phyloP scores from a whole-genome alignment of 73 alveolate genomes.

The Paramecium bursaria region DNA sequence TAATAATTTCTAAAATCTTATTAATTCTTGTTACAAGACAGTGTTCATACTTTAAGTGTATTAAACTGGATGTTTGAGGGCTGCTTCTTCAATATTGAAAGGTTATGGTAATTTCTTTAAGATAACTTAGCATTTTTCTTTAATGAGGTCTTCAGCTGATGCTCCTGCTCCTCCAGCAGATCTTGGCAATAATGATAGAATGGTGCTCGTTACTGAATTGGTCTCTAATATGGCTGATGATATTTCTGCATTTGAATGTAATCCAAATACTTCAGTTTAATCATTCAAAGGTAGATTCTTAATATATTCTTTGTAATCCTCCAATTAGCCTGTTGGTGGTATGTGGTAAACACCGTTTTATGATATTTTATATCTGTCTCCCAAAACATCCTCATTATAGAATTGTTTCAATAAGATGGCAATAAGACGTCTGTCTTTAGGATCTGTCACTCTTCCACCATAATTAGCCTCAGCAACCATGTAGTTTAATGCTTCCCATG shows the following conservation, averaged over 20 bases:
- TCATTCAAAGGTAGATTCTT: conserved; percentile 90
- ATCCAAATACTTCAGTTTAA: conserved; percentile 98
- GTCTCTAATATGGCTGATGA: conserved; percentile 99
- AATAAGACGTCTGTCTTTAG: conserved; percentile 97
- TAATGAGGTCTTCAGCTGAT: conserved; percentile 93
- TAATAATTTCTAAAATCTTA: conserved; percentile 95
- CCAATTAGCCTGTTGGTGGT: conserved; percentile 91
- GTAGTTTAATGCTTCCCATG: conserved; percentile 99
- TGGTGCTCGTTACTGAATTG: conserved; percentile 82
- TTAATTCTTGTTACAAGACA: conserved; percentile 96
- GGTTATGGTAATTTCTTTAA: conserved; percentile 90
- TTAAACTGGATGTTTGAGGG: conserved; percentile 95
- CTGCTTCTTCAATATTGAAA: conserved; percentile 92
- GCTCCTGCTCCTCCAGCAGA: conserved; percentile 94
- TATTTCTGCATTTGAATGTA: conserved; percentile 99
- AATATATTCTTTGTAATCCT: conserved; percentile 87
- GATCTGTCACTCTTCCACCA: conserved; percentile 99
- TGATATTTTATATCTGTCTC: conserved; percentile 86
- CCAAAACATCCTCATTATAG: conserved; percentile 94
- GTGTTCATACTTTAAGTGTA: conserved; percentile 96
- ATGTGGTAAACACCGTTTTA: conserved; percentile 85
- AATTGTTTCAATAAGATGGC: conserved; percentile 89
- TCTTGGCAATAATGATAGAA: conserved; percentile 94
- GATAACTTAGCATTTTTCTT: conserved; percentile 89
- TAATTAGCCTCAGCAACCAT: conserved; percentile 99